These are phyloP conservation scores for Paxillus ammoniavirescens DNA, from an alignment of 768 basidiomycete genomes.

Conservation along the genomic window DNA sequence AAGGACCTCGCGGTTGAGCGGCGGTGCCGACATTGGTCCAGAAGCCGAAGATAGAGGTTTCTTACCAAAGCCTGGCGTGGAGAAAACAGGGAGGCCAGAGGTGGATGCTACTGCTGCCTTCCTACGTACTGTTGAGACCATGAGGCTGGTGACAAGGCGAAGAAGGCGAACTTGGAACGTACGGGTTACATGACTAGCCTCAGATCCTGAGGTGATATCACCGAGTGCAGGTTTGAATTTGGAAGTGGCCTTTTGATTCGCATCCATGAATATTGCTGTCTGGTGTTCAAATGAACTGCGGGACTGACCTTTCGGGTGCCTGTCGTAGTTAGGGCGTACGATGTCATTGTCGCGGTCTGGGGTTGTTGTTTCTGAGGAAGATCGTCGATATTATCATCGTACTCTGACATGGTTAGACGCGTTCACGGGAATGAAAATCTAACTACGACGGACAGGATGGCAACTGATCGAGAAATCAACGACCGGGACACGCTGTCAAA, in stretches of 20 bases:
- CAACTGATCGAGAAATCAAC: neutral
- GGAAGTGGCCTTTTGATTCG: slow-evolving; percentile 19
- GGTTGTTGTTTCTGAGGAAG: neutral
- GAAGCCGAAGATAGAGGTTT: neutral
- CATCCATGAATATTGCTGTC: neutral
- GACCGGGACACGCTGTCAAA: neutral
- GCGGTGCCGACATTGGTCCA: slow-evolving; percentile 9
- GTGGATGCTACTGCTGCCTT: slow-evolving; percentile 7
- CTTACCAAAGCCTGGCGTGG: slow-evolving; percentile 45
- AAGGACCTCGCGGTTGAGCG: slow-evolving; percentile 7
- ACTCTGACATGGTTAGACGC: neutral
- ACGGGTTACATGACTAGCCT: neutral
- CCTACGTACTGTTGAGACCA: slow-evolving; percentile 23
- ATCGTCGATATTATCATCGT: slow-evolving; percentile 38
- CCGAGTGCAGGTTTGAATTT: slow-evolving; percentile 47
- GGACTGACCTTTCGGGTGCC: slow-evolving; percentile 3
- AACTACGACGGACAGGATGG: neutral
- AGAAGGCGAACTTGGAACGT: slow-evolving; percentile 5
- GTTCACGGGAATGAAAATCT: neutral
- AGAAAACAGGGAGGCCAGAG: slow-evolving; percentile 39
- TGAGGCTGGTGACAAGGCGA: slow-evolving; percentile 5
- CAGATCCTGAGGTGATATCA: neutral
- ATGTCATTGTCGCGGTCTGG: neutral
- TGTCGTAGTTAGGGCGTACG: neutral
- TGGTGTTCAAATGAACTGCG: neutral